Evolutionary conservation across 345 rosid species (phyloP).

Genomic region (Brassica incana): DNA sequence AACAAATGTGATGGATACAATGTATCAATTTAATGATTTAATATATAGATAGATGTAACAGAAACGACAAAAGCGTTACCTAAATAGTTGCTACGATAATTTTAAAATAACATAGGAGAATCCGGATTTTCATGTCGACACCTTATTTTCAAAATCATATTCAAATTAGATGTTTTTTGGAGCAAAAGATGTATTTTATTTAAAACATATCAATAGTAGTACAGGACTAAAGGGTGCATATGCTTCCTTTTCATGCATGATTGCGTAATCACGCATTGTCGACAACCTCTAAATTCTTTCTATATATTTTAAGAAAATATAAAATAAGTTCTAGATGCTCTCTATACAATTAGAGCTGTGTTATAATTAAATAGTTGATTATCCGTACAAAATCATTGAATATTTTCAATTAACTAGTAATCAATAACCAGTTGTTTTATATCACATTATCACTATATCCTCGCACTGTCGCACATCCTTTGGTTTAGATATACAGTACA

Average conservation of each 20-base stretch:
- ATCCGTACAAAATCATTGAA: neutral
- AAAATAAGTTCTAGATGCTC: neutral
- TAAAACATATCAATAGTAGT: neutral
- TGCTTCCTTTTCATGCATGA: neutral
- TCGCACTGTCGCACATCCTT: neutral
- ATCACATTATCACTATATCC: neutral
- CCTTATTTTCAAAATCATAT: neutral
- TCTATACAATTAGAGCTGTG: neutral
- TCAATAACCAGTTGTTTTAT: too few relatives aligned
- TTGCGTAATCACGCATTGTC: neutral
- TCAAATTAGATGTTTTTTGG: neutral
- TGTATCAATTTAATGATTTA: constrained; percentile 3
- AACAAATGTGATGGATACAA: constrained; percentile 4
- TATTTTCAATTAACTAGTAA: neutral
- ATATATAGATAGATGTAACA: neutral
- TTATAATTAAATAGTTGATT: neutral
- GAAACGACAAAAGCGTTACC: neutral
- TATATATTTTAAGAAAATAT: too few relatives aligned
- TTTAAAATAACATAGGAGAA: neutral
- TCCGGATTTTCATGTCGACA: constrained; percentile 29
- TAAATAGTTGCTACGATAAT: neutral
- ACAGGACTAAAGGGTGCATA: neutral
- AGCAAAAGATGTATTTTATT: neutral
- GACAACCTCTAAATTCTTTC: neutral
- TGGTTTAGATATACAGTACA: neutral